Evolutionary conservation across 1,284 basidiomycete genomes (phyloP), one percentile per base, ranked within the genome.

Genomic region (Boletus subluridellus): DNA sequence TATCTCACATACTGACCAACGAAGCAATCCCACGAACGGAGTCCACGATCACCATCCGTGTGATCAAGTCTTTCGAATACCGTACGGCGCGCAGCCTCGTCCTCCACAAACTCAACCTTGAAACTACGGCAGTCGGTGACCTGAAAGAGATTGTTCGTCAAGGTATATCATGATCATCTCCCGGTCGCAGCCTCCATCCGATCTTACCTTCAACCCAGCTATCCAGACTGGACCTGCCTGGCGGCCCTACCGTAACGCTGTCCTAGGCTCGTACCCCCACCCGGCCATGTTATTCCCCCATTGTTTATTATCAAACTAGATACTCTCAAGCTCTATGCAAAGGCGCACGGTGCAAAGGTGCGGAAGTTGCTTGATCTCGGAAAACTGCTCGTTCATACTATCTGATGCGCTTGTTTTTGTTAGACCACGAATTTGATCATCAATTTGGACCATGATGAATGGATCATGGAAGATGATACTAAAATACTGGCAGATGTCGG

Each of bases 31-130:
- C 93, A 3, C 81, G 79, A 63, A 88, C 88, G 5, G 80, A 85
- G 57, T 90, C 91, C 21, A 91, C 90, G 9, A 78, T 96, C 60
- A 96, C 94, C n/a, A 73, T 98, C 46, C 87, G 96, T 37, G 83
- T 98, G 63, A 94, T 99, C 79, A 99, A 99, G 73, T 94, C 90
- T 44, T 97, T 99, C 72, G 88, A 89, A 69, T 98, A 86, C 73
- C 85, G 96, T 54, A 95, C 94, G 39, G 90, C 94, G 76, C 92
- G 91, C 70, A 89, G 86, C 67, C 82, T 98, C 62, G 88, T 99
- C 38, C 80, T 98, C 49, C 88, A 87, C 65, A 79, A 89, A 63
- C 71, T 97, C 65, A 87, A 99, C 72, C 83, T 97, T 58, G 87
- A 89, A 63, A 79, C 77, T 1, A 87, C 82, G 38, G 95, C 93